Evolutionary conservation across 1,284 basidiomycete species (phyloP), one percentile per base, ranked within the genome.

Genomic region (Tremellales sp.): DNA sequence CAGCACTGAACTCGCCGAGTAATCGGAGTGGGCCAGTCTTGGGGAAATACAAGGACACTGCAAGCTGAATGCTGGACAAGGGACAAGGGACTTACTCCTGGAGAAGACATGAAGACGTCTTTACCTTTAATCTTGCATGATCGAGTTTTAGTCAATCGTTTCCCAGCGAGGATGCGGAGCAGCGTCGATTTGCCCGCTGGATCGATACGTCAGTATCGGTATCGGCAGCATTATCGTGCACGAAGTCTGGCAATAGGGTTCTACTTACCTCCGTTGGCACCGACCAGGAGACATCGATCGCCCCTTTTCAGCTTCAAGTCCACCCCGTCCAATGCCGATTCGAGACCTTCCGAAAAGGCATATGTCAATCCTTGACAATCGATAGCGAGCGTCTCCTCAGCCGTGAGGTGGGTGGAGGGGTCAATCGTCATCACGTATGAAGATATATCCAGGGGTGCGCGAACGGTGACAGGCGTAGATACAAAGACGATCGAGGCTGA

Each of bases 121-220:
- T 79, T 79, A 22, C 81, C 87, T 59, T 89, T 81, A 62, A 96
- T 82, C 47, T 78, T 77, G 44, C 92, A 82, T 46, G 81, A 78
- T n/a, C 84, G 79, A 48, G 77, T 81, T 45, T 78, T 71, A 36
- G 89, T 82, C 57, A 97, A 80, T 17, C 86, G 80, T 74, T 97
- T 98, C 4, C 94, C 94, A 0, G 96, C 94, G 4, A 97, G 80
- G 51, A 98, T 86, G 61, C 96, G 87, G 15, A 99, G 80, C 15
- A 99, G 77, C 1, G 94, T 98, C 23, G 91, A 94, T 74, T 99
- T 98, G 21, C 94, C 94, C 43, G 90, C 89, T 86, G 19, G 36
- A n/a, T n/a, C n/a, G 29, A 39, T 8, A 13, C 36, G 36, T 13
- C 36, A 39, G 36, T 13, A 39, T 21, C 8, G 13, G 36, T 21